Evolutionary conservation across 257 asterid genomes (phyloP).

Genomic region (Fraxinus anomala): DNA sequence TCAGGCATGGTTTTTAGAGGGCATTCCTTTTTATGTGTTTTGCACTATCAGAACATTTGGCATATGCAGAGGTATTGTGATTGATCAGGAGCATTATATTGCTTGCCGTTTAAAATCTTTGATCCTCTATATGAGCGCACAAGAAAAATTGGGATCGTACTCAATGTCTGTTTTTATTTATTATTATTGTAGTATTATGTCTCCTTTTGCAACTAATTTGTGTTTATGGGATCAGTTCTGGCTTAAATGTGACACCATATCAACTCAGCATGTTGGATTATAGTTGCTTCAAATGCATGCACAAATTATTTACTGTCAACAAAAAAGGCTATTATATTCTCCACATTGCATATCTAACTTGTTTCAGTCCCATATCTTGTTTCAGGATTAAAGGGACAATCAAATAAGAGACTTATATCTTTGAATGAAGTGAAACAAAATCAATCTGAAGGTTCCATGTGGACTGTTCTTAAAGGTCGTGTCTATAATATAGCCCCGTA

Average conservation of each 20-base stretch:
- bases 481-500: constrained; percentile 89
- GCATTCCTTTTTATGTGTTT: neutral
- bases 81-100: neutral
- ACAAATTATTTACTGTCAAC: neutral
- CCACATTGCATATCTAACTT: neutral
- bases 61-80: neutral
- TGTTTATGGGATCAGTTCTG: neutral
- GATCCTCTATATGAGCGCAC: neutral
- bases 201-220: neutral
- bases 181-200: neutral
- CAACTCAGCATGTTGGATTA: neutral
- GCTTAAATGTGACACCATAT: constrained; percentile 4
- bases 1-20: neutral
- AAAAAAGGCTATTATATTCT: neutral
- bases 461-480: constrained; percentile 96
- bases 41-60: neutral
- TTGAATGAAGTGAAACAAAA: constrained; percentile 81
- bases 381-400: constrained; percentile 81
- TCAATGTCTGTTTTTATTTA: neutral
- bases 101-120: neutral
- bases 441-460: constrained; percentile 77
- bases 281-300: neutral
- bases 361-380: constrained; percentile 21
- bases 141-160: neutral
- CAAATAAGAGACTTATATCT: constrained; percentile 72